Base-by-base conservation (phyloP, 176 grass and related monocot species). In the Avena eriantha region DNA sequence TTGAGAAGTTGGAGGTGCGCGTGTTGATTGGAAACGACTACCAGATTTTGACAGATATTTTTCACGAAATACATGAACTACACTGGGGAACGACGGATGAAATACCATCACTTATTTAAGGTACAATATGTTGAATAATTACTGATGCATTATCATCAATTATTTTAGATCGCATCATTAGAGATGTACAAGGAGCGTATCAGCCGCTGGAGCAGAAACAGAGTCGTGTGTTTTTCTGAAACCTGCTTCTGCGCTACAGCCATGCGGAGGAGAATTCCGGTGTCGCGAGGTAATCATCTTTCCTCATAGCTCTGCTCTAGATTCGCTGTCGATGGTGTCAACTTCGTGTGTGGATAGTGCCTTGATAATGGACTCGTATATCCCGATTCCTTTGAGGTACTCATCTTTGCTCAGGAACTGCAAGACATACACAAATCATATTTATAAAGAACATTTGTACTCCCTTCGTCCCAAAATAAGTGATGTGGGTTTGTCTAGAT, bases 341-440 rank as follows among this genome's bases (percentile, higher is more conserved):
- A 85, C 88, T 47, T 83, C 75, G 50, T 94, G 73, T 26, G 90
- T 88, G 15, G 90, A 60, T 82, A 96, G 84, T 31, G 63, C 70
- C 70, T 63, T 98, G 70, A 98, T 98, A 36, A 98, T 63, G 12
- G 87, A 98, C 79, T 93, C 92, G 0, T 98, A 98, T 61, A 98
- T 85, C 72, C 79, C 61, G 0, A 96, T 94, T 85, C 92, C 97
- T 85, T 87, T 96, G 33, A 94, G 80, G 73, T 98, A 98, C 85
- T 96, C 97, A 69, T 96, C 92, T 93, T 96, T 94, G 80, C 75
- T 87, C 87, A 98, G 77, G 83, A 95, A 98, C 96, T 98, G 88
- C 61, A 79, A 47, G 13, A 79, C 22, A 73, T 6, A 1, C 61
- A 83, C 48, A 65, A 9, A 71, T 16, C 22, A 8, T 41, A 53